phyloP scores from a whole-genome alignment of 768 basidiomycete genomes.

The Trametes gibbosa region DNA sequence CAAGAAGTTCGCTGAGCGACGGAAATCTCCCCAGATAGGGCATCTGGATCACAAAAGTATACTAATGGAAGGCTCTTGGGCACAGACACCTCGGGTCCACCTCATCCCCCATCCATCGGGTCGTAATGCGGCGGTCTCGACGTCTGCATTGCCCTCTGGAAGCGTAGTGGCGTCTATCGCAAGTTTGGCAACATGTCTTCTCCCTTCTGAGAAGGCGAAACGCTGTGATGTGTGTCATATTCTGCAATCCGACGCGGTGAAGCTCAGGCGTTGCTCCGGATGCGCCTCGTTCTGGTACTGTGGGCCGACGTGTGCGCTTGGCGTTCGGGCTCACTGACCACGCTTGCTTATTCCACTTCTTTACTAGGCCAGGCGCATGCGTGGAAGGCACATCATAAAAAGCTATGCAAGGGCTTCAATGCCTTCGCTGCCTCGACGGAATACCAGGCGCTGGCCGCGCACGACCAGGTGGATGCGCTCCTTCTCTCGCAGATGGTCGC shows the following conservation, averaged over 20 bases:
- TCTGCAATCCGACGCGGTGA: conserved; percentile 26
- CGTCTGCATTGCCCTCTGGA: conserved; percentile 40
- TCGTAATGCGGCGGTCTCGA: conserved; percentile 50
- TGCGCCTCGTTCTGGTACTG: conserved; percentile 79
- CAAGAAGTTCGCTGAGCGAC: no score
- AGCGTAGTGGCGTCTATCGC: conserved; percentile 44
- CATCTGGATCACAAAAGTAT: no score
- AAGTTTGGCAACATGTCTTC: conserved; percentile 47
- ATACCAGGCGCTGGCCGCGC: conserved; percentile 48
- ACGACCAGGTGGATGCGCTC: conserved; percentile 59
- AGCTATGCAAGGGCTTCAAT: conserved; percentile 61
- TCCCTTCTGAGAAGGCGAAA: conserved; percentile 54
- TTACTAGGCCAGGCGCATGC: conserved; percentile 61
- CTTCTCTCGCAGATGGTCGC: conserved; percentile 64
- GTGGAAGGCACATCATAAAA: conserved; percentile 66
- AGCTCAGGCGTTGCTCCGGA: conserved; percentile 57
- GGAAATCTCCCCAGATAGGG: no score
- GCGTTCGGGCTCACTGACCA: background rate
- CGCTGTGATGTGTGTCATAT: conserved; percentile 68
- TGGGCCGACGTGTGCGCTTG: conserved; percentile 51
- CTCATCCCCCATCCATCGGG: conserved; percentile 48
- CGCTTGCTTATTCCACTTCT: conserved; percentile 4
- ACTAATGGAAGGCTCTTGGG: background rate
- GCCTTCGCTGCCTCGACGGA: conserved; percentile 42
- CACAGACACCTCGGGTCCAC: conserved; percentile 8